Percentiles rank a stretch among this genome's conserved stretches.
Evolutionary conservation across 495 filamentous ascomycete species (phyloP).

Genomic region (Penicillium pancosmium): DNA sequence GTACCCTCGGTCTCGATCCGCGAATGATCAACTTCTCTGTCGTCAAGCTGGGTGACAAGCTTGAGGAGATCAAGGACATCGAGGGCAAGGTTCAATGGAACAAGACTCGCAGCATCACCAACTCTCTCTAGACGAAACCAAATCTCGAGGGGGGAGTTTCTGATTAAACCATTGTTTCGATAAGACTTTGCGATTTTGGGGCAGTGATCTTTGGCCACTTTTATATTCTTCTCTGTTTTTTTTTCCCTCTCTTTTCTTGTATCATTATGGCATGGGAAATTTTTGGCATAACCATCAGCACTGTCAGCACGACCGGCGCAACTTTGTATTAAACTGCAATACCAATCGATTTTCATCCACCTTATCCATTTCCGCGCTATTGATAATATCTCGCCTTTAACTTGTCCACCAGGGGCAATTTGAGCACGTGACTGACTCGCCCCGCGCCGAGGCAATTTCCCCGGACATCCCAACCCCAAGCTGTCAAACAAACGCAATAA

Average conservation of each 20-base stretch:
- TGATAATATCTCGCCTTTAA: neutral
- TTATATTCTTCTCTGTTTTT: conserved; percentile 9
- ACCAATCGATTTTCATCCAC: conserved; percentile 21
- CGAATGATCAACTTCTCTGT: conserved; percentile 84
- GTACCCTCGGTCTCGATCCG: conserved; percentile 83
- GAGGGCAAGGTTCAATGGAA: conserved; percentile 64
- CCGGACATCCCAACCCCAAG: conserved; percentile 9
- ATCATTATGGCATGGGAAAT: conserved; percentile 37
- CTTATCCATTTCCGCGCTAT: neutral
- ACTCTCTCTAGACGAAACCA: conserved; percentile 27
- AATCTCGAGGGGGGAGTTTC: neutral
- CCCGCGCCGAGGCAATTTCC: conserved; percentile 22
- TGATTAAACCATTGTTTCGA: conserved; percentile 4
- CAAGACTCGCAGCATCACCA: conserved; percentile 33
- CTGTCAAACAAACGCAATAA: neutral
- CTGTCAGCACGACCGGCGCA: conserved; percentile 46
- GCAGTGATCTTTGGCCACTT: conserved; percentile 14
- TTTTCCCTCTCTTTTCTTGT: conserved; percentile 30
- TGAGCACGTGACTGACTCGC: conserved; percentile 12
- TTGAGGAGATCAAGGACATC: conserved; percentile 68
- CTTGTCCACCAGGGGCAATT: neutral
- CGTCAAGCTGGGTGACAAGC: conserved; percentile 82
- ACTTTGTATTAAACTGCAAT: conserved; percentile 37
- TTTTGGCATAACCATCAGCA: conserved; percentile 28
- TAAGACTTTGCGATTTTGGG: conserved; percentile 19